Percentiles rank a stretch among this genome's conserved stretches.
Conservation (phyloP, 2,329 filamentous ascomycete species). For the Calonectria multiphialidica region DNA sequence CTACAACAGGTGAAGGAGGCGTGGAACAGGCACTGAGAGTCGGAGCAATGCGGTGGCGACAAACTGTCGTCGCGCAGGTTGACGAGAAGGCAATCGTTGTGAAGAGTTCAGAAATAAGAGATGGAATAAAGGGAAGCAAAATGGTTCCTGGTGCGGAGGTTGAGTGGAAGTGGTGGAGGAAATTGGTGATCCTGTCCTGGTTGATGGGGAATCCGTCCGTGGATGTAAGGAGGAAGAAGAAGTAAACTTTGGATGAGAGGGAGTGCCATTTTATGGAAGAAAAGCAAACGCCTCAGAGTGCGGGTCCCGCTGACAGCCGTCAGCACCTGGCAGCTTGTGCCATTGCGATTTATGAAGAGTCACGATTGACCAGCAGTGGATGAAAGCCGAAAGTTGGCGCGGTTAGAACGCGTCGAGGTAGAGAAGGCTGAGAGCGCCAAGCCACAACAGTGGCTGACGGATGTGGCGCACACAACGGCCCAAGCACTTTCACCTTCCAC, state of each 20-base stretch:
- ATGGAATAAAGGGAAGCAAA: neutral
- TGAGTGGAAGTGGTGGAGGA: neutral
- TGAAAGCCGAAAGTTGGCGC: conserved; percentile 11
- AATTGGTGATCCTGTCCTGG: neutral
- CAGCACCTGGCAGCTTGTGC: neutral
- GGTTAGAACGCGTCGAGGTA: conserved; percentile 1
- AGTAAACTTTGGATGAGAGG: neutral
- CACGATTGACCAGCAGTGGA: neutral
- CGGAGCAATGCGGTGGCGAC: neutral
- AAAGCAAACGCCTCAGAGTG: neutral
- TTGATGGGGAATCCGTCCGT: neutral
- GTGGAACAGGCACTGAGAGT: neutral
- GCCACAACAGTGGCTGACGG: conserved; percentile 28
- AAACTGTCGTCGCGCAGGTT: neutral
- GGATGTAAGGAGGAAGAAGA: neutral
- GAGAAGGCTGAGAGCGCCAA: conserved; percentile 38
- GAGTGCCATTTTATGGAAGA: neutral
- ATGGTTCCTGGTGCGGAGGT: neutral
- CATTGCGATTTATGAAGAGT: neutral
- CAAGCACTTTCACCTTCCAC: conserved; percentile 15
- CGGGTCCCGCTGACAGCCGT: neutral
- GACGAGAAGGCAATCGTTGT: neutral
- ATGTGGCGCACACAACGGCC: conserved; percentile 26
- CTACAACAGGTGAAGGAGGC: neutral
- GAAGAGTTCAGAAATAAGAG: neutral